Evolutionary conservation across 108 stramenopile genomes (phyloP).

Genomic region (Halocafeteria seosinensis): DNA sequence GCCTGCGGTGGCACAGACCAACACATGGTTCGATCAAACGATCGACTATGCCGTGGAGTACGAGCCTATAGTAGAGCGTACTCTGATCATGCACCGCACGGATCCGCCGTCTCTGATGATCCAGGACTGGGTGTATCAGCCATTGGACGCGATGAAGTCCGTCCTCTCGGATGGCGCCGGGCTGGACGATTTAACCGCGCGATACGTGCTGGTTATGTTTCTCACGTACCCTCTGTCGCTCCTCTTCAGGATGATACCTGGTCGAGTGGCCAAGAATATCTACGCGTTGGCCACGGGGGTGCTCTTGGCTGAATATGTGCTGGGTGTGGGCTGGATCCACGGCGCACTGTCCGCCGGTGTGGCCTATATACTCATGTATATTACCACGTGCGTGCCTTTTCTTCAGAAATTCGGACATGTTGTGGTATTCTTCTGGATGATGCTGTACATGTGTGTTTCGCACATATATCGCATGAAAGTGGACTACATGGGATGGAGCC

Average conservation of each 20-base stretch:
- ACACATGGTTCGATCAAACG: no score
- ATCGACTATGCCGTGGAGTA: no score
- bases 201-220: not conserved
- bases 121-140: no score
- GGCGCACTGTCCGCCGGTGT: not conserved
- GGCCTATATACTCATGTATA: not conserved
- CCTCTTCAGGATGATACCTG: not conserved
- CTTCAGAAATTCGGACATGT: no score
- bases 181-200: not conserved
- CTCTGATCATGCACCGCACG: no score
- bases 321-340: not conserved
- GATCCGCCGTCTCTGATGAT: no score
- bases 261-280: not conserved
- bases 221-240: not conserved
- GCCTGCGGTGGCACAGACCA: no score
- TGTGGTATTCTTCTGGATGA: not conserved
- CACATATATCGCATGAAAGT: not conserved
- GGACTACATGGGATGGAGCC: not conserved
- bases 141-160: not conserved
- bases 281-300: not conserved
- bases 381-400: not conserved
- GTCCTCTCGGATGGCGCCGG: not conserved
- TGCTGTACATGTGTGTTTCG: not conserved
- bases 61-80: no score
- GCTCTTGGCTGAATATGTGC: not conserved